These are phyloP conservation scores for Paraglomus brasilianum DNA, from an alignment of 192 early-diverging fungal genomes.

Conservation along the genomic window DNA sequence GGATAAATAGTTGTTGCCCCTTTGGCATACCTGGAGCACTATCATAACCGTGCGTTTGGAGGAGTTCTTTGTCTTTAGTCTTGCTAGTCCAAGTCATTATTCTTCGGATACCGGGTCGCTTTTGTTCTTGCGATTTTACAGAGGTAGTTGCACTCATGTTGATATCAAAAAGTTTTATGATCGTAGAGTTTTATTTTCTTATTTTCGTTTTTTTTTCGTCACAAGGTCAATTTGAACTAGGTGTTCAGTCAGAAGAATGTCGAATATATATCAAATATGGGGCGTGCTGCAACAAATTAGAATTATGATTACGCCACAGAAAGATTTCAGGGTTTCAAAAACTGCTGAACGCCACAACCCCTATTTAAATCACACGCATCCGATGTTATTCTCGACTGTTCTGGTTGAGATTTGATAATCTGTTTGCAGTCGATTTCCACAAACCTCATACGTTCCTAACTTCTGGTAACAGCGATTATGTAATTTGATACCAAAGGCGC, in stretches of 20 bases:
- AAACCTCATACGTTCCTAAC: too few relatives aligned
- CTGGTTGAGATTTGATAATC: too few relatives aligned
- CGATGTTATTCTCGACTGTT: too few relatives aligned
- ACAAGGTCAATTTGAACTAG: background rate
- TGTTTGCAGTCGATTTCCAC: too few relatives aligned
- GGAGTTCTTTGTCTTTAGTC: constrained; percentile 12
- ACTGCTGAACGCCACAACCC: too few relatives aligned
- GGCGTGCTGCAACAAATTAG: background rate
- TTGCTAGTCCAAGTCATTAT: constrained; percentile 29
- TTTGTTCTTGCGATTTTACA: background rate
- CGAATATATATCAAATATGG: background rate
- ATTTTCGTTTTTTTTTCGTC: background rate
- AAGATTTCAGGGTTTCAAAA: too few relatives aligned
- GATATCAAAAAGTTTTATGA: background rate
- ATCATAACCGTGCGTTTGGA: constrained; percentile 11
- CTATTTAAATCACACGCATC: too few relatives aligned
- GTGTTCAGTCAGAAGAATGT: background rate
- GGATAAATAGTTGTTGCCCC: too few relatives aligned
- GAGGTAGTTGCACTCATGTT: constrained; percentile 22
- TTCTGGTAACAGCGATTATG: too few relatives aligned
- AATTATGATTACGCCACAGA: too few relatives aligned
- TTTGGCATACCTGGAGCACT: constrained; percentile 27
- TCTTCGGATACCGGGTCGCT: constrained; percentile 23
- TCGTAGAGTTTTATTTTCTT: background rate
- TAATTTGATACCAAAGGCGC: too few relatives aligned